Conservation (phyloP, 1,284 basidiomycete species). For the Ganoderma leucocontextum region DNA sequence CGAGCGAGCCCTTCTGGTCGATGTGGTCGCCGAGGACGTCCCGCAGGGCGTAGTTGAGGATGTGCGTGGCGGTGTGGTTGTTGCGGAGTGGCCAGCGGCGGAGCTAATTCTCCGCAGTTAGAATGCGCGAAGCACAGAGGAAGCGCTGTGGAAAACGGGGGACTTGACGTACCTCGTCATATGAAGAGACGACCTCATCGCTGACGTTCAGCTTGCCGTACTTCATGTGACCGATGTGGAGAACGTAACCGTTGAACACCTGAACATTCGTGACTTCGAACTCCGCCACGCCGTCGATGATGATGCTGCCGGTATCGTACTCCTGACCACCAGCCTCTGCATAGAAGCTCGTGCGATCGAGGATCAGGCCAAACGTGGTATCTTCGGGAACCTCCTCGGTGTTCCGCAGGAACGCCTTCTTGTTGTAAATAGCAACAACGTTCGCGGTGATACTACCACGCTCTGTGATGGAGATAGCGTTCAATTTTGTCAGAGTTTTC, state of each 20-base stretch:
- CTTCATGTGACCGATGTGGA: constrained; percentile 91
- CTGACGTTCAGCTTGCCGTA: constrained; percentile 75
- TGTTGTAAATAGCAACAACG: constrained; percentile 89
- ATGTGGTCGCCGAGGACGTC: constrained; percentile 97
- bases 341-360: constrained; percentile 97
- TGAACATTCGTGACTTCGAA: constrained; percentile 97
- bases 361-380: constrained; percentile 83
- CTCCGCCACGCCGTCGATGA: constrained; percentile 91
- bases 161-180: constrained; percentile 68
- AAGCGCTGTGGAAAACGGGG: not conserved
- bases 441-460: constrained; percentile 80
- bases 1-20: constrained; percentile 97
- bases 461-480: constrained; percentile 48
- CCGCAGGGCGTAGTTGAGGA: constrained; percentile 93
- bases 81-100: constrained; percentile 95
- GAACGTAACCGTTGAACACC: constrained; percentile 83
- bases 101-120: constrained; percentile 54
- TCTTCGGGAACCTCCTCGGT: constrained; percentile 72
- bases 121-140: constrained; percentile 6
- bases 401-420: constrained; percentile 78
- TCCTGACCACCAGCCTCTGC: constrained; percentile 98
- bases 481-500: too few relatives aligned
- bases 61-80: constrained; percentile 99
- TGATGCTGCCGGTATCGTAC: constrained; percentile 94
- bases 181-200: constrained; percentile 76